Percentiles rank a stretch among this genome's conserved stretches.
Evolutionary conservation across 768 basidiomycete genomes (phyloP).

Genomic region (Suillus variegatus): DNA sequence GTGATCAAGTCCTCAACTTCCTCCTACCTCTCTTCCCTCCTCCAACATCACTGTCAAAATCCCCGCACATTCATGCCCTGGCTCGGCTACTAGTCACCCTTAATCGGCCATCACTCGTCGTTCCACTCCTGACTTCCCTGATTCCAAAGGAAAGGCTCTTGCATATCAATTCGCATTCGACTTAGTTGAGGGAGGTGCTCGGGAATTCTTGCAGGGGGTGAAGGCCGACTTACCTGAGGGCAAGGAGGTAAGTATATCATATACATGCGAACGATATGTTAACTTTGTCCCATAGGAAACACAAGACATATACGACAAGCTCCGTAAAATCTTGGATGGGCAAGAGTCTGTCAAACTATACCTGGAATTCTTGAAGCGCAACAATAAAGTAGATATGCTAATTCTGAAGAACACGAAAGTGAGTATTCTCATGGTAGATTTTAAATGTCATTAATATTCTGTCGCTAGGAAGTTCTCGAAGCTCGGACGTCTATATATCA

Average conservation of each 20-base stretch:
- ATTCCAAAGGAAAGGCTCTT: slow-evolving; percentile 66
- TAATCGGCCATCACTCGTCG: slow-evolving; percentile 76
- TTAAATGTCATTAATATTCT: slow-evolving; percentile 10
- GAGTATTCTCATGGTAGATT: slow-evolving; percentile 8
- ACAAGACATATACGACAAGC: slow-evolving; percentile 66
- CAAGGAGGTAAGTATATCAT: slow-evolving; percentile 48
- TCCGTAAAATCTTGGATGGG: slow-evolving; percentile 84
- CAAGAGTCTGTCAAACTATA: slow-evolving; percentile 92
- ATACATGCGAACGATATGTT: slow-evolving; percentile 10
- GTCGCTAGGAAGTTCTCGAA: slow-evolving; percentile 78
- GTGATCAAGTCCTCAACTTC: slow-evolving; percentile 78
- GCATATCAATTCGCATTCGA: slow-evolving; percentile 98
- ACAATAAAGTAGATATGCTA: slow-evolving; percentile 89
- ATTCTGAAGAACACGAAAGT: slow-evolving; percentile 95
- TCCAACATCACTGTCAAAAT: slow-evolving; percentile 68
- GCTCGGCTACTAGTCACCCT: slow-evolving; percentile 90
- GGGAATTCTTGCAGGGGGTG: slow-evolving; percentile 86
- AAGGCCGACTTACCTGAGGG: slow-evolving; percentile 69
- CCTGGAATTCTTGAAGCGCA: slow-evolving; percentile 92
- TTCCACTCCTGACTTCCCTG: slow-evolving; percentile 71
- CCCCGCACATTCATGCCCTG: slow-evolving; percentile 75
- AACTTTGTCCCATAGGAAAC: slow-evolving; percentile 44
- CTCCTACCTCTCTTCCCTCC: slow-evolving; percentile 85
- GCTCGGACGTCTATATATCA: slow-evolving; percentile 97
- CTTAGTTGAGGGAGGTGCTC: slow-evolving; percentile 89